Conservation (phyloP, 2,329 filamentous ascomycete species). For the Cordyceps cateniannulata region DNA sequence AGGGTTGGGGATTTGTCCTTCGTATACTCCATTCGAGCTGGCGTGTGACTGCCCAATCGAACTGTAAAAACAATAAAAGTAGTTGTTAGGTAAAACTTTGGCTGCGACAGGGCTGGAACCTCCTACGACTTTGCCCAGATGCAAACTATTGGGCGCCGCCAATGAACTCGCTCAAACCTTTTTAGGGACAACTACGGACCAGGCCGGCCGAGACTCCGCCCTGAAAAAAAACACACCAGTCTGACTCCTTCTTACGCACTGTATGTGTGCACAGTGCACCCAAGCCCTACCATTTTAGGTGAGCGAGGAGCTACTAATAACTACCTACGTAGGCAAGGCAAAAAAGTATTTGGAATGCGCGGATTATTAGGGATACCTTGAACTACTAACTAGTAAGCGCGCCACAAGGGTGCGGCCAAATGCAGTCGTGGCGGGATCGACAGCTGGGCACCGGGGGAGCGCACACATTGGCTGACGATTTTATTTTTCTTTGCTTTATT, state of each 20-base stretch:
- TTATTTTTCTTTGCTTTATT: background rate
- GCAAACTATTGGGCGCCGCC: no score
- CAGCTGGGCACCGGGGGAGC: background rate
- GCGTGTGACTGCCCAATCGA: no score
- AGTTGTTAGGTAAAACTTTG: no score
- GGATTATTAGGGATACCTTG: background rate
- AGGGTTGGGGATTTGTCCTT: background rate
- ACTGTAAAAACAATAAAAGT: background rate
- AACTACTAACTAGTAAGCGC: background rate
- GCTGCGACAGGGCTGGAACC: no score
- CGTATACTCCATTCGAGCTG: no score
- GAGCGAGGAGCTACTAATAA: background rate
- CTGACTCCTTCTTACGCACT: no score
- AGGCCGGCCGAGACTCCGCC: background rate
- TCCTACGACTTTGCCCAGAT: no score
- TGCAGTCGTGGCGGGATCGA: slow-evolving; percentile 4
- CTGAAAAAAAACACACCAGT: background rate
- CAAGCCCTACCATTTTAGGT: background rate
- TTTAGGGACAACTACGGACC: background rate
- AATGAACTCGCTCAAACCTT: no score
- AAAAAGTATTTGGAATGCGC: slow-evolving; percentile 2
- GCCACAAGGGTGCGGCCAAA: slow-evolving; percentile 2
- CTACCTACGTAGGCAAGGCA: background rate
- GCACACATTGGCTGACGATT: background rate
- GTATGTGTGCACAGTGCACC: background rate